Percentiles rank a stretch among this genome's conserved stretches.
Evolutionary conservation across 768 basidiomycete species (phyloP).

Genomic region (Psilocybe cubensis): DNA sequence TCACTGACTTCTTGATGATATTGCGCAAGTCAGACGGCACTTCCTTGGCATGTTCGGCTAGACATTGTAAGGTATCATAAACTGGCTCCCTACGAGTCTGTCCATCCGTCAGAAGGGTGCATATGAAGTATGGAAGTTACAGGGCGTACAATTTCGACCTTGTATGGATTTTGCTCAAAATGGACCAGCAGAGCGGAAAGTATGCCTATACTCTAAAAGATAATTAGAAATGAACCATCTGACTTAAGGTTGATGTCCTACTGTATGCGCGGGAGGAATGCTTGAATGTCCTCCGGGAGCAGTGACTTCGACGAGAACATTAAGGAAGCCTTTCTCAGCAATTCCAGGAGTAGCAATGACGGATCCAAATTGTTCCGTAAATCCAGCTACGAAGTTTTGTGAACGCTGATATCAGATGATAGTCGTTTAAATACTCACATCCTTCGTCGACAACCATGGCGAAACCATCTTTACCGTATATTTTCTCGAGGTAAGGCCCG

Average conservation of each 20-base stretch:
- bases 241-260: conserved; percentile 26
- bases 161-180: conserved; percentile 68
- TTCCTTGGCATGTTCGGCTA: conserved; percentile 61
- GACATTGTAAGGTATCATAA: conserved; percentile 66
- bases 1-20: conserved; percentile 48
- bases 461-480: conserved; percentile 74
- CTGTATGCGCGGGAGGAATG: conserved; percentile 82
- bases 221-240: not conserved
- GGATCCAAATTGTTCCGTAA: conserved; percentile 50
- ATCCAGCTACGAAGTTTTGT: conserved; percentile 43
- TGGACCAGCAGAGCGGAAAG: conserved; percentile 70
- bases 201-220: conserved; percentile 76
- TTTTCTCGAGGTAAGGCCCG: conserved; percentile 48
- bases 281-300: conserved; percentile 86
- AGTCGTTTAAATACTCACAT: conserved; percentile 40
- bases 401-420: not conserved
- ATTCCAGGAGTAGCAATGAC: conserved; percentile 65
- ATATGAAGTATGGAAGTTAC: not conserved
- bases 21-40: conserved; percentile 52
- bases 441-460: conserved; percentile 91
- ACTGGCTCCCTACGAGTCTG: conserved; percentile 60
- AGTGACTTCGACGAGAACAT: conserved; percentile 66
- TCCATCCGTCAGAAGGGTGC: not conserved
- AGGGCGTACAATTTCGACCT: conserved; percentile 49
- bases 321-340: conserved; percentile 74